A percentile compares a stretch with the other conserved stretches of the same genome.
These are phyloP conservation scores for Nakazawaea pomicola DNA, from an alignment of 805 yeast genomes.

Conservation along the genomic window DNA sequence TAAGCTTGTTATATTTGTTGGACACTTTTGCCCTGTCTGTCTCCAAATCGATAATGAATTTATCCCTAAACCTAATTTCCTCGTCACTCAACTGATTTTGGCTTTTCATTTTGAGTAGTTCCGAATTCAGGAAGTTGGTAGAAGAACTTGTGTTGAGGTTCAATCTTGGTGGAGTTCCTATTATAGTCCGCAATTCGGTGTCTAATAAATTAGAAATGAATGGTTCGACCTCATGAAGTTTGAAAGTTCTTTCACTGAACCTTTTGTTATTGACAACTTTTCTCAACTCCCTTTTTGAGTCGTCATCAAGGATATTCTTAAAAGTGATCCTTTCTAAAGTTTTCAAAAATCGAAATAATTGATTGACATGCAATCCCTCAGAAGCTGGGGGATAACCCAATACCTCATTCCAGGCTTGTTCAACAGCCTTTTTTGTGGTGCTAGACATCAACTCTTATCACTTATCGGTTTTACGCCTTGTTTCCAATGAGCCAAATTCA, in stretches of 20 bases:
- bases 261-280: neutral
- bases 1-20: neutral
- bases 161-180: constrained; percentile 2
- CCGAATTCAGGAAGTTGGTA: constrained; percentile 7
- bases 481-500: too few relatives aligned
- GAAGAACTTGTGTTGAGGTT: constrained; percentile 4
- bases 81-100: neutral
- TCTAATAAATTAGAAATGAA: constrained; percentile 2
- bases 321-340: neutral
- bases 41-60: neutral
- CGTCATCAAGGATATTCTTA: constrained; percentile 5
- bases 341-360: neutral
- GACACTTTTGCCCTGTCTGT: neutral
- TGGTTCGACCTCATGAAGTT: neutral
- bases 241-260: neutral
- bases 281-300: neutral
- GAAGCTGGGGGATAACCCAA: neutral
- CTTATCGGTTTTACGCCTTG: too few relatives aligned
- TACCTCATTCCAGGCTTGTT: constrained; percentile 6
- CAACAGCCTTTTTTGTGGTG: neutral
- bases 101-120: constrained; percentile 4
- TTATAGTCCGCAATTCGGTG: neutral
- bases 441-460: neutral
- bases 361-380: neutral
- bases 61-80: neutral